These are phyloP conservation scores for Phytophthora parvispora DNA, from an alignment of 352 stramenopile species.

Conservation along the genomic window DNA sequence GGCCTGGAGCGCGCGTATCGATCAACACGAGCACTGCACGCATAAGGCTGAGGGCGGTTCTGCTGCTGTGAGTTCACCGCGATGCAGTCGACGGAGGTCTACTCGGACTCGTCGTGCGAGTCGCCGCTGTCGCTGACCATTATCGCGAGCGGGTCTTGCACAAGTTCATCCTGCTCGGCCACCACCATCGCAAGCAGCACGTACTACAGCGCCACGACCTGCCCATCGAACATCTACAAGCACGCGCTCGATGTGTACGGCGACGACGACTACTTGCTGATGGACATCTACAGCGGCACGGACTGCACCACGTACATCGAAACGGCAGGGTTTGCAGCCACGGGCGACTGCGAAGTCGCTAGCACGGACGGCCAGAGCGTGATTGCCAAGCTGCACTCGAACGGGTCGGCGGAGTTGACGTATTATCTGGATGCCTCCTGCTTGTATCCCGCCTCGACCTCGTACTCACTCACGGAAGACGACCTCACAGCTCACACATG, in stretches of 20 bases:
- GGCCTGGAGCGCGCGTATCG: conserved; percentile 7
- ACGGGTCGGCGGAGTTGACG: conserved; percentile 33
- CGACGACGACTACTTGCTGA: conserved; percentile 26
- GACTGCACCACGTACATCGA: conserved; percentile 34
- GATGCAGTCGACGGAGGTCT: conserved; percentile 41
- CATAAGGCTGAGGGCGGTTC: background rate
- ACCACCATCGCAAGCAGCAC: conserved; percentile 17
- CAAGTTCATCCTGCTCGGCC: conserved; percentile 11
- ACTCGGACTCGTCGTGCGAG: conserved; percentile 39
- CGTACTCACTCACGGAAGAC: conserved; percentile 15
- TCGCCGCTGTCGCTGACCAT: conserved; percentile 23
- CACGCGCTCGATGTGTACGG: conserved; percentile 28
- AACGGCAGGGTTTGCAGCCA: conserved; percentile 18
- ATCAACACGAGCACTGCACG: background rate
- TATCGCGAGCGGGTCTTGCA: conserved; percentile 10
- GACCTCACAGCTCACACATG: conserved; percentile 25
- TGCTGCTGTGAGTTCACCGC: background rate
- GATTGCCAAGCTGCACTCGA: conserved; percentile 28
- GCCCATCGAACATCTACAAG: conserved; percentile 26
- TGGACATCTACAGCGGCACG: conserved; percentile 31
- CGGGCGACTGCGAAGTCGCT: conserved; percentile 28
- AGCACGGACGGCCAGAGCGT: conserved; percentile 27
- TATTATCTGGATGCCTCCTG: conserved; percentile 37
- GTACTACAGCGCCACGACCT: conserved; percentile 34
- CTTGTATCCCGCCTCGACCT: background rate